Conservation (phyloP, 1,139 yeast genomes). For the Kodamaea suecica region DNA sequence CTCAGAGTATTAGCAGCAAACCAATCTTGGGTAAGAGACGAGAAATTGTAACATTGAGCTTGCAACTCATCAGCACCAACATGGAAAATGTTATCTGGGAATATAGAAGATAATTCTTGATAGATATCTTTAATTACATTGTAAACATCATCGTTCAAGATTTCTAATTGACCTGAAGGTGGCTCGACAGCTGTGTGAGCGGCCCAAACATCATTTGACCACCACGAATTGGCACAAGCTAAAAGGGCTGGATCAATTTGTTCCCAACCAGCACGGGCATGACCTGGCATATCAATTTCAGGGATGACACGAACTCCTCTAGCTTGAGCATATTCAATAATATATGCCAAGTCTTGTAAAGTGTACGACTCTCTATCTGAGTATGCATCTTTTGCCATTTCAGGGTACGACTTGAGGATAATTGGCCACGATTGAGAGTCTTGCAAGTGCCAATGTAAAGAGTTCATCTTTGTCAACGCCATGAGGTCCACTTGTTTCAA, state of each 20-base stretch:
- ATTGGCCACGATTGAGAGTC: slow-evolving; percentile 51
- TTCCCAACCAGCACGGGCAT: slow-evolving; percentile 45
- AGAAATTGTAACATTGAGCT: slow-evolving; percentile 35
- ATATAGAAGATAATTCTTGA: slow-evolving; percentile 33
- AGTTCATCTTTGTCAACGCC: slow-evolving; percentile 42
- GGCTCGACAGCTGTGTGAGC: slow-evolving; percentile 41
- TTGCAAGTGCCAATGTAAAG: slow-evolving; percentile 46
- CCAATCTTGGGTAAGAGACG: slow-evolving; percentile 29
- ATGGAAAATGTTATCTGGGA: slow-evolving; percentile 41
- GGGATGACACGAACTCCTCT: slow-evolving; percentile 47
- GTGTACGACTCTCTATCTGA: slow-evolving; percentile 34
- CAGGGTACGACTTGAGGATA: slow-evolving; percentile 32
- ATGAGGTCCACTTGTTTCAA: slow-evolving; percentile 41
- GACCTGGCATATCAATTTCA: slow-evolving; percentile 51
- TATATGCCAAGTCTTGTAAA: slow-evolving; percentile 27
- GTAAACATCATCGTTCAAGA: slow-evolving; percentile 34
- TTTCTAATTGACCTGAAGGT: slow-evolving; percentile 46
- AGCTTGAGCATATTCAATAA: slow-evolving; percentile 34
- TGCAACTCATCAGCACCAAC: slow-evolving; percentile 47
- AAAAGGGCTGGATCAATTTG: slow-evolving; percentile 33
- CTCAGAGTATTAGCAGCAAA: slow-evolving; percentile 24
- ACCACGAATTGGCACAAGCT: slow-evolving; percentile 34
- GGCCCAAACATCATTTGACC: slow-evolving; percentile 27
- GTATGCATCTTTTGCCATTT: slow-evolving; percentile 45
- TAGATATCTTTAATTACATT: slow-evolving; percentile 35